Evolutionary conservation across 176 grass and related monocot genomes (phyloP), one percentile per base, ranked within the genome.

Genomic region (Cenchrus purpureus): DNA sequence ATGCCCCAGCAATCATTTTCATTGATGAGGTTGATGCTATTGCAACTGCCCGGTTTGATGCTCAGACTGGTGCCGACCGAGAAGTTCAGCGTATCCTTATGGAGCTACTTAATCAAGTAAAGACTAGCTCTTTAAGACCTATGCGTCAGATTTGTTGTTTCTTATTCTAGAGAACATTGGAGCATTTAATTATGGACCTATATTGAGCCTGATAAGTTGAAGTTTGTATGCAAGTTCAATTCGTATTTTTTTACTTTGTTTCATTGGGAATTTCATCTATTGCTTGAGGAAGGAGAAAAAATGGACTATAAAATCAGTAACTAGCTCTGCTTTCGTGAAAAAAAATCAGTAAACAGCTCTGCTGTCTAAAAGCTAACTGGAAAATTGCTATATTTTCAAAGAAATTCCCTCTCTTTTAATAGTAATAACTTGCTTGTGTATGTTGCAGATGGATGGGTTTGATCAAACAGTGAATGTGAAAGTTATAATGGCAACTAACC

Each of bases 21-120:
- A 99, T 99, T 44, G 97, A 99, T 83, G 97, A 99, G 88, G 97
- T 99, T 85, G 97, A 99, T 91, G 97, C 97, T 59, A 99, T 99
- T 73, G 97, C 97, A 19, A 99, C 97, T 51, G 97, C 97, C 63
- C 93, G 97, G 55, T 99, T 99, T 68, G 97, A 99, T 96, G 97
- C 97, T 82, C 97, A 99, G 82, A 99, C 97, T 28, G 97, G 97
- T 82, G 97, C 97, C 52, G 97, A 99, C 71, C 74, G 97, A 76
- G 97, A 99, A 87, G 97, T 99, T 73, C 97, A 99, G 67, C 97
- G 97, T 88, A 99, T 99, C 78, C 91, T 99, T 64, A 99, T 99
- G 97, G 97, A 99, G 79, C 91, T 99, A 8, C 87, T 99, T 37
- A 99, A 99, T 92, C 97, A 99, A 91, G 97, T 99, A 81, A 68